These are phyloP conservation scores for Diaporthe capsici DNA, from an alignment of 2,329 filamentous ascomycete species.

Conservation along the genomic window DNA sequence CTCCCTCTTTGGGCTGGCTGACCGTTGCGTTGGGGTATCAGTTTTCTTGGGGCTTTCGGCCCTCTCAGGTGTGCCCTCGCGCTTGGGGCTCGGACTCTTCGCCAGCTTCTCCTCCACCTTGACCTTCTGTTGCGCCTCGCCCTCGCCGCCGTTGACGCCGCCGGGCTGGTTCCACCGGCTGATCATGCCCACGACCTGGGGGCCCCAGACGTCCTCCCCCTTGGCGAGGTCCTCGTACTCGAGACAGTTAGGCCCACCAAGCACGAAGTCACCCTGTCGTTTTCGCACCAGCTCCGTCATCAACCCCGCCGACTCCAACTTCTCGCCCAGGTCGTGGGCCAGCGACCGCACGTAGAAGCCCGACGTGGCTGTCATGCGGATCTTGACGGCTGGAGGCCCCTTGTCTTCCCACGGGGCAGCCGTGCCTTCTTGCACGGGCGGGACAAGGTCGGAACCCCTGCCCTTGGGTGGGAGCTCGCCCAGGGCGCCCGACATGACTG, in stretches of 20 bases:
- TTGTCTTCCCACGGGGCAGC: slow-evolving; percentile 71
- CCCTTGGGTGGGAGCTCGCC: slow-evolving; percentile 61
- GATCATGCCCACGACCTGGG: slow-evolving; percentile 75
- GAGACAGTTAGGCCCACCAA: slow-evolving; percentile 79
- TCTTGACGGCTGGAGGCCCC: slow-evolving; percentile 81
- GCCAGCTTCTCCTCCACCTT: slow-evolving; percentile 36
- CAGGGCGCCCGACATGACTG: slow-evolving; percentile 71
- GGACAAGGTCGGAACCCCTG: slow-evolving; percentile 68
- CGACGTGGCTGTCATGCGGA: slow-evolving; percentile 93
- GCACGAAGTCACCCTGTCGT: slow-evolving; percentile 84
- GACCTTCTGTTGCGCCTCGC: slow-evolving; percentile 41
- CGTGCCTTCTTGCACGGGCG: slow-evolving; percentile 61
- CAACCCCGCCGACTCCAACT: slow-evolving; percentile 83
- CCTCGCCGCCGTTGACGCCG: slow-evolving; percentile 42
- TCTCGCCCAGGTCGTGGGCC: slow-evolving; percentile 90
- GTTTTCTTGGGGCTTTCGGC: slow-evolving; percentile 14
- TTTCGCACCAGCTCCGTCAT: slow-evolving; percentile 89
- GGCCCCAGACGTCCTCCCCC: slow-evolving; percentile 87
- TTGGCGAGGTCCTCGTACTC: slow-evolving; percentile 83
- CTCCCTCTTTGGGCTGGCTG: slow-evolving; percentile 15
- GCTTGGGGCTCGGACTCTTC: slow-evolving; percentile 29
- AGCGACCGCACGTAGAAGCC: slow-evolving; percentile 97
- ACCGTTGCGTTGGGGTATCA: not conserved
- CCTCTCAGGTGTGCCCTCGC: slow-evolving; percentile 16
- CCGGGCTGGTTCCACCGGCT: slow-evolving; percentile 48